Base-by-base conservation (phyloP, 257 asterid genomes). In the Solanum chaucha region DNA sequence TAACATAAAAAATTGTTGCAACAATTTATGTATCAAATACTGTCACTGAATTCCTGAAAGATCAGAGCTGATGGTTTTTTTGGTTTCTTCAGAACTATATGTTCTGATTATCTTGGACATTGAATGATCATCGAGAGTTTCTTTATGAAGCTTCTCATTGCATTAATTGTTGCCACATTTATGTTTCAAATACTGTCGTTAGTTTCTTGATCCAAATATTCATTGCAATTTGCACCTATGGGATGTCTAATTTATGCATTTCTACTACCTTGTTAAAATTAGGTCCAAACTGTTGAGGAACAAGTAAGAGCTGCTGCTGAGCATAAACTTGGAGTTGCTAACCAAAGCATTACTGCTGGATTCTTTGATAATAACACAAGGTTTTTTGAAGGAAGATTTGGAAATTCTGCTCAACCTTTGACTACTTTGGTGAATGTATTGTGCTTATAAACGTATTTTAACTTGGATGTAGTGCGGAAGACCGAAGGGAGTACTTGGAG, bases 271-370 rank as follows among this genome's bases (percentile, higher is more conserved):
- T 77, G 87, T 81, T 20, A 84, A 85, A 84, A 86, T 85, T 89
- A 97, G 99, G 99, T 97, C 87, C 91, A 97, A 93, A 94, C 98
- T 22, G 99, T 97, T 92, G 99, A 97, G 94, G 99, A 97, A 90
- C 99, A 97, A 92, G 99, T 97, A 88, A 93, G 99, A 89, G 99
- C 99, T 87, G 92, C 99, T 30, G 99, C 99, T 59, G 99, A 97
- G 91, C 99, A 97, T 94, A 97, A 97, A 92, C 99, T 97, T 87
- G 99, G 99, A 89, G 99, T 97, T 89, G 99, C 99, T 48, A 97
- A 97, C 91, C 99, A 97, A 92, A 97, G 99, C 93, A 97, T 97
- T 87, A 97, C 99, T 91, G 99, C 99, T 89, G 99, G 99, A 0
- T 97, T 97, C 93, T 97, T 97, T 87, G 99, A 97, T 91, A 97